Evolutionary conservation across 441 rosid genomes (phyloP), one percentile per base, ranked within the genome.

Genomic region (Euphorbia celastroides): DNA sequence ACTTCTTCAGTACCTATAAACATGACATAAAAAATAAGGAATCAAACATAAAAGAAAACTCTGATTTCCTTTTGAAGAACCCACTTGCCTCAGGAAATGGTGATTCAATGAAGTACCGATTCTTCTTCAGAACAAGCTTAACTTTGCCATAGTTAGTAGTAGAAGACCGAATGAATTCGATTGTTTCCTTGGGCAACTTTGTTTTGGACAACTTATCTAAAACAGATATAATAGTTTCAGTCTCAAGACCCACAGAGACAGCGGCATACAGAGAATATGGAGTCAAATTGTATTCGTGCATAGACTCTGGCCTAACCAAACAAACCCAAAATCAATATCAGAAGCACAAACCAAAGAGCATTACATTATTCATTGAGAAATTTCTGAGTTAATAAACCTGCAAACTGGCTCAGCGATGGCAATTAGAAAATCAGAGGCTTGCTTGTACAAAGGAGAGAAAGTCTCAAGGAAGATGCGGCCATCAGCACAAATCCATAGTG

Each of bases 321-420:
- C 51, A 68, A 58, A 54, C 14, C n/a, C 68, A 50, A 22, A 71
- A 6, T 57, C 65, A 67, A 5, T 20, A 38, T 12, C 41, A 44
- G 36, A 27, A 64, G 26, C 54, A 26, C 11, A 28, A 74, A 48
- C 11, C 62, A 10, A n/a, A 55, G 2, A 13, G 26, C 7, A 52
- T 44, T 11, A 54, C 20, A 61, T 19, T 10, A 61, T 19, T 17
- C 51, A 63, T 26, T 44, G 14, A 28, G 5, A 2, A 66, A 19
- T 60, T 42, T 19, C 22, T 20, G 26, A 1, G 26, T 19, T 16
- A 34, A 22, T 3, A 27, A 57, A 27, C 99, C 99, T 94, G 89
- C 97, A 94, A 80, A 91, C 99, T 0, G 97, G 97, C 74, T 94
- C 96, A 1, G 96, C 96, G 25, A 94, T 91, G 50, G 97, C 92